Percentiles rank a stretch among this genome's conserved stretches.
Conservation (phyloP, 2,329 filamentous ascomycete species). For the Alternaria postmessia region DNA sequence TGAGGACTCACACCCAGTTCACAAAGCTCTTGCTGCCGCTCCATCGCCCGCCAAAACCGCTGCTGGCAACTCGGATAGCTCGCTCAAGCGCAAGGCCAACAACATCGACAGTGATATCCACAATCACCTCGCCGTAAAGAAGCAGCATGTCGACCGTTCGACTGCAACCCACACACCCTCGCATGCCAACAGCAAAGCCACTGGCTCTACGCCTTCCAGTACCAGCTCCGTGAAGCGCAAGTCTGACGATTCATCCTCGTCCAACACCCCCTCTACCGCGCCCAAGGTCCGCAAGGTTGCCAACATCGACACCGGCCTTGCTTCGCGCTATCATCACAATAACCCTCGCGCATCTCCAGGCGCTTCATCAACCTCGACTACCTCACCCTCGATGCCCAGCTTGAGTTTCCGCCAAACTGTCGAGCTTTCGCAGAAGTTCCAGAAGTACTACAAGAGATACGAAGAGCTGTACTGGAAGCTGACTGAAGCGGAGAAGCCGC, state of each 20-base stretch:
- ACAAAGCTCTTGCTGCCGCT: constrained; percentile 48
- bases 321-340: constrained; percentile 47
- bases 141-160: constrained; percentile 39
- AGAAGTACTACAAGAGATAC: constrained; percentile 66
- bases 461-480: constrained; percentile 62
- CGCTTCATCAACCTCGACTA: constrained; percentile 46
- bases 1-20: constrained; percentile 54
- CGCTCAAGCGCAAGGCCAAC: constrained; percentile 54
- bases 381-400: constrained; percentile 43
- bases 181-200: constrained; percentile 38
- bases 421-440: constrained; percentile 61
- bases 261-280: constrained; percentile 36
- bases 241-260: constrained; percentile 49
- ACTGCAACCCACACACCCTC: constrained; percentile 42
- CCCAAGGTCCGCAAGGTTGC: constrained; percentile 46
- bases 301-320: constrained; percentile 45
- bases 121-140: constrained; percentile 47
- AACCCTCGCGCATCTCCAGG: constrained; percentile 44
- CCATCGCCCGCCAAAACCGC: constrained; percentile 46
- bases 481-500: constrained; percentile 51
- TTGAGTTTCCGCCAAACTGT: constrained; percentile 56
- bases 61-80: constrained; percentile 44
- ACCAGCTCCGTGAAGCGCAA: constrained; percentile 56
- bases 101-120: constrained; percentile 49
- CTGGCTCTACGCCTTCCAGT: constrained; percentile 41